Base-by-base conservation (phyloP, 345 rosid genomes). In the Pugionium cornutum region DNA sequence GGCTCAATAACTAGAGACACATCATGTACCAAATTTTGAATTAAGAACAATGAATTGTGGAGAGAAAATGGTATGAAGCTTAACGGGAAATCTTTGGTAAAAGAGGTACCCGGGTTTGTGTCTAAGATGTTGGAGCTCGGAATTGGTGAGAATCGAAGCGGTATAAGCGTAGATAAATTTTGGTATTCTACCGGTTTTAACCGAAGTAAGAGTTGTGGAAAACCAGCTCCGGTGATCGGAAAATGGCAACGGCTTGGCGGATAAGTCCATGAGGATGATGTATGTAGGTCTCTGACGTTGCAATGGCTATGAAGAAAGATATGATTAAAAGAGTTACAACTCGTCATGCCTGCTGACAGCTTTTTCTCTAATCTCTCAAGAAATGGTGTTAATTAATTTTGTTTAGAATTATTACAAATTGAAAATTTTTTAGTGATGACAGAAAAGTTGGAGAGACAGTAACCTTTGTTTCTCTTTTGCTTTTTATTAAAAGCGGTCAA, bases 61-160 rank as follows among this genome's bases (percentile, higher is more conserved):
- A 36, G 80, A 54, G 48, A 67, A 65, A 25, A 77, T 76, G 31
- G 80, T 76, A 8, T 76, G 70, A 4, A 62, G 62, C 50, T 51
- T 72, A 50, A 67, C 66, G 42, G 74, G 9, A 44, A 32, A 67
- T 72, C 80, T 45, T 65, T 62, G 10, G 73, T 30, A 28, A 55
- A 71, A 6, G 82, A 78, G 47, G 74, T 66, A 78, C 49, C 78
- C 79, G 42, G 74, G 75, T 67, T 63, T 64, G 10, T 37, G 11
- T 67, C 74, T n/a, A 46, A 81, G 79, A 39, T 42, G 27, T 26
- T 74, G 73, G 41, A 78, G 85, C 76, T 81, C 82, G 7, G 57
- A 42, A 33, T 27, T 59, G 64, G 77, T 50, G 59, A 78, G 82
- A 40, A 33, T 41, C 49, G 79, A 61, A 57, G 66, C 64, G 18